Evolutionary conservation across 441 rosid genomes (phyloP).

Genomic region (Euphorbia schlechtendalii): DNA sequence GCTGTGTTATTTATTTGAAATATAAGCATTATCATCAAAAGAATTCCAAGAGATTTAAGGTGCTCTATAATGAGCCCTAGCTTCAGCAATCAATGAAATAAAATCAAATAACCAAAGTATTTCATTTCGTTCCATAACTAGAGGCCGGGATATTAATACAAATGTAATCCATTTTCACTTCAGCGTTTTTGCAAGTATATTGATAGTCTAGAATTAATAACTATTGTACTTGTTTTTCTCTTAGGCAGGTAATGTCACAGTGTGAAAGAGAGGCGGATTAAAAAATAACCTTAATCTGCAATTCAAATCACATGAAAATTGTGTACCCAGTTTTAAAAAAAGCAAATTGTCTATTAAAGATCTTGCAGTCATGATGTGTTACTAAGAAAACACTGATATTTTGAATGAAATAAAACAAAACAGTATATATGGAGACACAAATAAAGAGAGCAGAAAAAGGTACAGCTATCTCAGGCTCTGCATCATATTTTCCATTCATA

Average conservation of each 20-base stretch:
- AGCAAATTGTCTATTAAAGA: background rate
- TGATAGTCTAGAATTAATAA: background rate
- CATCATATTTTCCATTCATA: slow-evolving; percentile 90
- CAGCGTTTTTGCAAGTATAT: background rate
- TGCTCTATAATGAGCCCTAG: too few species aligned
- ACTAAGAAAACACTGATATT: background rate
- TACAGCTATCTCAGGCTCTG: slow-evolving; percentile 67
- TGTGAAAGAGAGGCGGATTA: background rate
- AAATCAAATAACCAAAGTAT: too few species aligned
- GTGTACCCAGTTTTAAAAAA: background rate
- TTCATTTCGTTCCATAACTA: too few species aligned
- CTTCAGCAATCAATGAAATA: too few species aligned
- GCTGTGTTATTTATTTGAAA: background rate
- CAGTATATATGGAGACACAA: background rate
- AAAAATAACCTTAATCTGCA: background rate
- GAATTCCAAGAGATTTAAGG: too few species aligned
- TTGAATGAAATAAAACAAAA: background rate
- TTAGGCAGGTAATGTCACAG: too few species aligned
- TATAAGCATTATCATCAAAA: too few species aligned
- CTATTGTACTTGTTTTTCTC: background rate
- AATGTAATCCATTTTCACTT: background rate
- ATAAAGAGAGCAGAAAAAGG: slow-evolving; percentile 11
- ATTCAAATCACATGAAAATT: background rate
- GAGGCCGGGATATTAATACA: too few species aligned
- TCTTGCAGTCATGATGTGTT: background rate